Evolutionary conservation across 176 grass and related monocot species (phyloP).

Genomic region (Avena insularis): DNA sequence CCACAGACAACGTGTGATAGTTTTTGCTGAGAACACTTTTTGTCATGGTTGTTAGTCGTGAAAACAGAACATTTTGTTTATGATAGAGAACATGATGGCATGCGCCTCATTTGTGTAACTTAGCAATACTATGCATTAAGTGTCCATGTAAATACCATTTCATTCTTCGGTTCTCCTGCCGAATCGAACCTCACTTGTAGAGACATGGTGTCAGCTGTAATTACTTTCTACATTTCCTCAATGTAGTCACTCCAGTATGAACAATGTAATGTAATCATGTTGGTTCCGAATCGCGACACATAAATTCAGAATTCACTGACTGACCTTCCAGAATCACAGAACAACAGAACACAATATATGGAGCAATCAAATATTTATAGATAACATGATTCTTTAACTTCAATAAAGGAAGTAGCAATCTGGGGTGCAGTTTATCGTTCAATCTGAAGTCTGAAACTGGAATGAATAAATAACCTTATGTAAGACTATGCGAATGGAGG

Average conservation of each 20-base stretch:
- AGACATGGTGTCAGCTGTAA: slow-evolving; percentile 1
- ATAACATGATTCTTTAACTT: not conserved
- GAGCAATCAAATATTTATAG: not conserved
- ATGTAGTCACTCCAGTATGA: not conserved
- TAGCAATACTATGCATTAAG: not conserved
- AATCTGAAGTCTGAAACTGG: slow-evolving; percentile 29
- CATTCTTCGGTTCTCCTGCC: not conserved
- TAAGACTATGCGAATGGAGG: not conserved
- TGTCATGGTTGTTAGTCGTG: not conserved
- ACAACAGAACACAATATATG: not conserved
- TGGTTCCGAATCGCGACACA: not conserved
- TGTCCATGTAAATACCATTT: not conserved
- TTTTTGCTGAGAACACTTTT: not conserved
- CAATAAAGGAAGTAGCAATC: not conserved
- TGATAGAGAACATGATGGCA: not conserved
- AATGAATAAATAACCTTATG: slow-evolving; percentile 31
- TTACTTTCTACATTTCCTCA: not conserved
- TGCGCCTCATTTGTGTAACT: not conserved
- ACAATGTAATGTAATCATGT: not conserved
- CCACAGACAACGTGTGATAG: not conserved
- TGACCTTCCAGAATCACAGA: not conserved
- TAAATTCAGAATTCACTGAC: not conserved
- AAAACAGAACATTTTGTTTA: not conserved
- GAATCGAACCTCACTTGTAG: not conserved
- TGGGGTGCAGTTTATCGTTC: slow-evolving; percentile 4